phyloP scores from a whole-genome alignment of 352 stramenopile genomes.

The Phytopythium oedochilum region DNA sequence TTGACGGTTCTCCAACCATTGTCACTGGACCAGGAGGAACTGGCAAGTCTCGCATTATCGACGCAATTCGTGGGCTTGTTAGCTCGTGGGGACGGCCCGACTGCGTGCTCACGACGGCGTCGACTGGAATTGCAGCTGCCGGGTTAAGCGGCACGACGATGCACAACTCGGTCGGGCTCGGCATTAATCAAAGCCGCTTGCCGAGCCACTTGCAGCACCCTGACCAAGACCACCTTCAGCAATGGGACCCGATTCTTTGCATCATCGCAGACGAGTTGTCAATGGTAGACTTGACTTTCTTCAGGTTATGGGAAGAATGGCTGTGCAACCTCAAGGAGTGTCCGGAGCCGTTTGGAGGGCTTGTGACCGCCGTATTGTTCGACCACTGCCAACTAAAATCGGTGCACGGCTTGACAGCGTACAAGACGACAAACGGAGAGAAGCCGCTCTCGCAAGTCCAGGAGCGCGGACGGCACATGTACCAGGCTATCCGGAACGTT shows the following conservation, averaged over 20 bases:
- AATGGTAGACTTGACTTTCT: slow-evolving; percentile 16
- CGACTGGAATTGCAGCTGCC: slow-evolving; percentile 15
- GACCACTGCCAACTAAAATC: slow-evolving; percentile 16
- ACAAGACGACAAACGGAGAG: no score
- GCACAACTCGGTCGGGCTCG: slow-evolving; percentile 13
- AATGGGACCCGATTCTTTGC: slow-evolving; percentile 13
- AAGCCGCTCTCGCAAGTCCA: no score
- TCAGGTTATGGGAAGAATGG: slow-evolving; percentile 23
- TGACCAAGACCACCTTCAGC: neutral
- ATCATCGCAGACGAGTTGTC: slow-evolving; percentile 20
- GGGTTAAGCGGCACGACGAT: slow-evolving; percentile 13
- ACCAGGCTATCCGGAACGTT: slow-evolving; percentile 14
- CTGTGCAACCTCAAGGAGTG: slow-evolving; percentile 9
- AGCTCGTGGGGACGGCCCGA: neutral
- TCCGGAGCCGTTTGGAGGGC: slow-evolving; percentile 7
- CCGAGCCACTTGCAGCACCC: slow-evolving; percentile 5
- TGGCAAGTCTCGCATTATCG: neutral
- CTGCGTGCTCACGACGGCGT: neutral
- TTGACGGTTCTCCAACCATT: neutral
- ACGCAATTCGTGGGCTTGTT: neutral
- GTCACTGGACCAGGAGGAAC: neutral
- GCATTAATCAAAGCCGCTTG: slow-evolving; percentile 1
- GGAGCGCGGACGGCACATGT: slow-evolving; percentile 1
- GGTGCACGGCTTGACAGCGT: no score
- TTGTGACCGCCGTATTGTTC: slow-evolving; percentile 12